These are phyloP conservation scores for Mesembryanthemum crystallinum DNA, from an alignment of 148 eudicot genomes.

Conservation along the genomic window DNA sequence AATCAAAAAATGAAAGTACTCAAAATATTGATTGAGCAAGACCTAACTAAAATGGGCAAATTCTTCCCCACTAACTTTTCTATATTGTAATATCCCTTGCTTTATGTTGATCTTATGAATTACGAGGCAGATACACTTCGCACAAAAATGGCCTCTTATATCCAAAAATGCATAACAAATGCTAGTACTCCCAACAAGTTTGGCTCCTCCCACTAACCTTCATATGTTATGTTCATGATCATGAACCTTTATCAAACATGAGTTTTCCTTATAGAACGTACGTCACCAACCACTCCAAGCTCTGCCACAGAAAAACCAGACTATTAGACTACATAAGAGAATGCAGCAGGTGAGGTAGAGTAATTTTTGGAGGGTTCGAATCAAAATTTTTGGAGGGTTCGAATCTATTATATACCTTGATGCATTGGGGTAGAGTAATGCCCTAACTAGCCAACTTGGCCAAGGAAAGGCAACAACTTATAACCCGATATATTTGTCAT, in stretches of 20 bases:
- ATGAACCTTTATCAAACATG: not conserved
- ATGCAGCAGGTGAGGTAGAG: not conserved
- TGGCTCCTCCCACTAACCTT: not conserved
- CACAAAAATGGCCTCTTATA: constrained; percentile 7
- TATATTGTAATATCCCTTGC: no score
- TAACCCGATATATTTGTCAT: no score
- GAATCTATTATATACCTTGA: no score
- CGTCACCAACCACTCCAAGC: constrained; percentile 58
- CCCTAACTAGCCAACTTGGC: no score
- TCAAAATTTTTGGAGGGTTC: no score
- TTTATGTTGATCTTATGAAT: not conserved
- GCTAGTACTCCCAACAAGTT: not conserved
- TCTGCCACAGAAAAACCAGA: constrained; percentile 36
- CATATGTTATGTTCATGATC: not conserved
- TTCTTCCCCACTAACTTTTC: no score
- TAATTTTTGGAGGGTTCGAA: no score
- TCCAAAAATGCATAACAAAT: not conserved
- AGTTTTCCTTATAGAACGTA: constrained; percentile 26
- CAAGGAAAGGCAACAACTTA: no score
- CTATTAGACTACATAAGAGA: not conserved
- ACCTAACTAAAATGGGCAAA: no score
- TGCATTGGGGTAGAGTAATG: no score
- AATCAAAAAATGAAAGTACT: no score
- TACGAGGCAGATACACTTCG: not conserved
- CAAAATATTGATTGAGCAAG: no score